phyloP scores from a whole-genome alignment of 225 moss, liverwort and hornwort species.

The Physcomitrellopsis africana region DNA sequence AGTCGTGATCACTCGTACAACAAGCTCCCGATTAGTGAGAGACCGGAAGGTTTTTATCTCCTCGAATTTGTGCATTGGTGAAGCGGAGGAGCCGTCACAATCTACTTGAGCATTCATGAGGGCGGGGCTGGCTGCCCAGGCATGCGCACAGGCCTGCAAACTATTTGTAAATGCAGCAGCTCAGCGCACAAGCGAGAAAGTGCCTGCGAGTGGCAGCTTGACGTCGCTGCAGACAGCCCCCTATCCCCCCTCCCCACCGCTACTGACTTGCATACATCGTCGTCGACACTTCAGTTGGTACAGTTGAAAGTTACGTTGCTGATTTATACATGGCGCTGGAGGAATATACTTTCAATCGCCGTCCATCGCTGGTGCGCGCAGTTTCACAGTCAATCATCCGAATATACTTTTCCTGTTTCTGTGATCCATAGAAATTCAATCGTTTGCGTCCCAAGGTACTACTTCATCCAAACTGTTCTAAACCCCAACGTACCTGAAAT shows the following conservation, averaged over 20 bases:
- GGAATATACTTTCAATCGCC: slow-evolving; percentile 14
- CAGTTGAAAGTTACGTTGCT: slow-evolving; percentile 7
- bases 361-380: too few species aligned
- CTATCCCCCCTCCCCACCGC: background rate
- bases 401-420: too few species aligned
- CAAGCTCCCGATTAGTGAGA: slow-evolving; percentile 14
- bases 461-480: slow-evolving; percentile 30
- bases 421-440: slow-evolving; percentile 5
- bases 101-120: slow-evolving; percentile 40
- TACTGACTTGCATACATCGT: slow-evolving; percentile 29
- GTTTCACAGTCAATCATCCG: too few species aligned
- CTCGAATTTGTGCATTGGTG: slow-evolving; percentile 30
- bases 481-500: slow-evolving; percentile 13
- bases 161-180: slow-evolving; percentile 23
- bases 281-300: slow-evolving; percentile 24
- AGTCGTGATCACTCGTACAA: slow-evolving; percentile 2
- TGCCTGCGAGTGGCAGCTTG: slow-evolving; percentile 46
- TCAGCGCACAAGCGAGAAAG: slow-evolving; percentile 41
- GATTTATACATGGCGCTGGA: slow-evolving; percentile 4
- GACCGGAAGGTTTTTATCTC: slow-evolving; percentile 1
- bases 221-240: slow-evolving; percentile 40
- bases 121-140: slow-evolving; percentile 6
- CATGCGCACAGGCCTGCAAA: slow-evolving; percentile 3
- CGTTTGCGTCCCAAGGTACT: slow-evolving; percentile 13
- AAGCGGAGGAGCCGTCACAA: slow-evolving; percentile 50